A percentile compares a stretch with the other conserved stretches of the same genome.
phyloP scores from a whole-genome alignment of 495 filamentous ascomycete species.

The Platismatia glauca region DNA sequence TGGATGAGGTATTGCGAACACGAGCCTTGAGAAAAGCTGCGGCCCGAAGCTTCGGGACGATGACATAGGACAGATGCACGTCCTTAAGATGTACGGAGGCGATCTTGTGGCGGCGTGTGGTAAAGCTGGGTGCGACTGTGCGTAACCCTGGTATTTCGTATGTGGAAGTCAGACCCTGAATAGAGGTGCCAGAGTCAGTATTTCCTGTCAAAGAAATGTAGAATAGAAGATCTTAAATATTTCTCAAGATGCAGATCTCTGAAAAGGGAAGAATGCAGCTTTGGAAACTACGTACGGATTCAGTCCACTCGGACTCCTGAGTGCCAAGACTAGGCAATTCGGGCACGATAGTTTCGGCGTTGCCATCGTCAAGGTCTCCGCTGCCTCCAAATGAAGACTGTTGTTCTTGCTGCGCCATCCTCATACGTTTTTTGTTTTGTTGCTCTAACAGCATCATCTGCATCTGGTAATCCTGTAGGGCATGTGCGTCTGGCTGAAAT shows the following conservation, averaged over 20 bases:
- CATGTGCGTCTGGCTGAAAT: background rate
- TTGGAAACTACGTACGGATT: slow-evolving; percentile 26
- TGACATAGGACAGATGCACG: slow-evolving; percentile 38
- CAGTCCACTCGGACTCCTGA: slow-evolving; percentile 30
- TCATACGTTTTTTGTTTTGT: background rate
- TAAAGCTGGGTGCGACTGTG: slow-evolving; percentile 36
- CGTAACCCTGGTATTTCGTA: slow-evolving; percentile 51
- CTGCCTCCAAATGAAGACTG: background rate
- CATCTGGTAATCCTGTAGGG: background rate
- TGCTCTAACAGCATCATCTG: background rate
- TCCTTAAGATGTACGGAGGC: slow-evolving; percentile 32
- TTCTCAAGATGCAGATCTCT: too few species aligned
- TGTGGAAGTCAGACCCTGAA: slow-evolving; percentile 46
- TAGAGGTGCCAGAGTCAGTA: background rate
- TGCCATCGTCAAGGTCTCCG: background rate
- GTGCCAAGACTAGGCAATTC: slow-evolving; percentile 20
- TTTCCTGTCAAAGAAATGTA: too few species aligned
- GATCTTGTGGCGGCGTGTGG: slow-evolving; percentile 37
- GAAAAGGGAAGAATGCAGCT: too few species aligned
- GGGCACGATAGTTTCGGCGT: slow-evolving; percentile 18
- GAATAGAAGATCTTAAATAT: too few species aligned
- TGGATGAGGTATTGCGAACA: slow-evolving; percentile 48
- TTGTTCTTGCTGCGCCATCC: background rate
- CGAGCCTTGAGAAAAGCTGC: slow-evolving; percentile 59
- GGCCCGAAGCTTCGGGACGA: slow-evolving; percentile 57